Base-by-base conservation (phyloP, 495 filamentous ascomycete species). In the Xylaria curta region DNA sequence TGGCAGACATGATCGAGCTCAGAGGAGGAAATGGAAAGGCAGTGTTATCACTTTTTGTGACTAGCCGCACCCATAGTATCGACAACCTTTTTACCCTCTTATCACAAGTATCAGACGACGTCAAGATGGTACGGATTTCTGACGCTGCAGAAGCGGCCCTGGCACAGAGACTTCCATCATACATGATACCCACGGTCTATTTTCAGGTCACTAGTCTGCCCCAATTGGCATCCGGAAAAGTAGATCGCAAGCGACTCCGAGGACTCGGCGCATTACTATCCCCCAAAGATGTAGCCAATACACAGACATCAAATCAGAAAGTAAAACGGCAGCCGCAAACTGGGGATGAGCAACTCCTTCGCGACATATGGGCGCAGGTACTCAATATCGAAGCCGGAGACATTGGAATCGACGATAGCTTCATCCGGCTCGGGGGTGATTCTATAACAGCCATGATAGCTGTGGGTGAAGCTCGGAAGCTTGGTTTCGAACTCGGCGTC, bases 161-260 rank as follows among this genome's bases (percentile, higher is more conserved):
- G 6, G n/a, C 46, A n/a, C 46, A 49, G 17, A 49, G 17, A n/a
- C 17, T 49, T n/a, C 64, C 64, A 0, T 80, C 81, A 1, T 88
- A 86, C 70, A 88, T 89, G 87, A 84, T 89, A 10, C 87, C 87
- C 0, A 84, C 84, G n/a, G 80, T 62, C 77, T 88, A 8, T 84
- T 81, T 68, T 31, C 66, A 38, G 0, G 24, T 68, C 4, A 4
- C 38, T 28, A 4, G 53, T 17, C 38, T 68, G 4, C 66, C 66
- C 0, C 13, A 46, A 4, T 28, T 24, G 6, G 8, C 38, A 5
- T 47, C 12, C 17, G 3, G 1, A 21, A 68, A 68, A 12, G 17
- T 68, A 12, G 66, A 68, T 59, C 66, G 66, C 1, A 38, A 0
- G 77, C 87, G 31, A 13, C 33, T 68, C 9, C 66, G 66, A 59